Evolutionary conservation across 78 protist species (phyloP).

Genomic region (Cavenderia fasciculata): DNA sequence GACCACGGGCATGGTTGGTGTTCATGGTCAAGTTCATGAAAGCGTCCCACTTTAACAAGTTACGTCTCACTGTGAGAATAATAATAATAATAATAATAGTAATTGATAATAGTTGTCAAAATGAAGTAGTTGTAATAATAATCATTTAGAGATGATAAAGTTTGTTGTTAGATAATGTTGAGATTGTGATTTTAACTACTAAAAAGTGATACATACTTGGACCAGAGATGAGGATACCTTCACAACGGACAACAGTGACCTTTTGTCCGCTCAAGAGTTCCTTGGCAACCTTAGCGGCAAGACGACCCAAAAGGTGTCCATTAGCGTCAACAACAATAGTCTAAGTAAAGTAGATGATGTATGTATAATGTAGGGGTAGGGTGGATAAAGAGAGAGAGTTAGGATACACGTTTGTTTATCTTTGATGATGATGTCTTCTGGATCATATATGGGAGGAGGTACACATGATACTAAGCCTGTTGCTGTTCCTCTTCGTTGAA

Average conservation of each 20-base stretch:
- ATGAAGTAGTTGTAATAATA: background rate
- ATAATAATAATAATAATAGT: background rate
- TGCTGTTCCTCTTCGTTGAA: too few species aligned
- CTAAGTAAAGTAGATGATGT: too few species aligned
- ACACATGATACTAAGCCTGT: too few species aligned
- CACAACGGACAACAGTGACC: conserved; percentile 96
- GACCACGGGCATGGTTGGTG: conserved; percentile 98
- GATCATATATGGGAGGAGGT: too few species aligned
- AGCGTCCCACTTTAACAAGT: conserved; percentile 92
- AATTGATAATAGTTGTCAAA: background rate
- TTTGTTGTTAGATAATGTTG: background rate
- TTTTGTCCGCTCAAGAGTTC: conserved; percentile 96
- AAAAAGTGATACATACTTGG: conserved; percentile 47
- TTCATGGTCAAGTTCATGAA: conserved; percentile 89
- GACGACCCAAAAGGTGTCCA: conserved; percentile 98
- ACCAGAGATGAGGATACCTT: conserved; percentile 96
- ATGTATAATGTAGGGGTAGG: too few species aligned
- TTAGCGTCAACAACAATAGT: conserved; percentile 93
- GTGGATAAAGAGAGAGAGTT: too few species aligned
- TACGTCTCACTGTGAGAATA: conserved; percentile 91
- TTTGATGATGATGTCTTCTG: too few species aligned
- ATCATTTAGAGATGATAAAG: too few species aligned
- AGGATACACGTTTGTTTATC: too few species aligned
- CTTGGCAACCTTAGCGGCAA: conserved; percentile 98
- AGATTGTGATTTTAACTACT: background rate